Evolutionary conservation across 2,329 filamentous ascomycete species (phyloP).

Genomic region (Penicillium sp.): DNA sequence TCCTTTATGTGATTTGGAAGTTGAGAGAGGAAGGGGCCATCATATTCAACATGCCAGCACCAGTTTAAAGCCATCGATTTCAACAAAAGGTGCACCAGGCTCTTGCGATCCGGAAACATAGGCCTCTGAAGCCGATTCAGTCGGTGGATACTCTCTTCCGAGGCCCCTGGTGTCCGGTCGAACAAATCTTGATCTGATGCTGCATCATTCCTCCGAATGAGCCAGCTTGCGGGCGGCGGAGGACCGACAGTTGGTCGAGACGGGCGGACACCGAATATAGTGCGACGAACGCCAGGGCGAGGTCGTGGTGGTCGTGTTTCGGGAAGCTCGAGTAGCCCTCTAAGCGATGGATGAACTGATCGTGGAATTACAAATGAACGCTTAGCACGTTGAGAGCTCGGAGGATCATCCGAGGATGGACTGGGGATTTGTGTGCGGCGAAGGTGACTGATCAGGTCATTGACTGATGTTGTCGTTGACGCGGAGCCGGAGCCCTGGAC

Average conservation of each 20-base stretch:
- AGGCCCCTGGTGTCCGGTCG: constrained; percentile 9
- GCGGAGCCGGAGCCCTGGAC: constrained; percentile 19
- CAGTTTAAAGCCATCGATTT: constrained; percentile 56
- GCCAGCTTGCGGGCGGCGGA: constrained; percentile 47
- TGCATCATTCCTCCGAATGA: constrained; percentile 24
- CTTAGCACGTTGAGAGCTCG: constrained; percentile 9
- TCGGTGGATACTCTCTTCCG: constrained; percentile 27
- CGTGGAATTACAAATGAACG: constrained; percentile 27
- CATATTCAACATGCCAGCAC: constrained; percentile 55
- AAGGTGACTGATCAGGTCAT: constrained; percentile 47
- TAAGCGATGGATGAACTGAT: constrained; percentile 46
- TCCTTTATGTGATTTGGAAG: constrained; percentile 52
- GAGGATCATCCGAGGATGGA: constrained; percentile 19
- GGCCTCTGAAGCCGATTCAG: constrained; percentile 42
- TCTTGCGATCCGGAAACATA: constrained; percentile 37
- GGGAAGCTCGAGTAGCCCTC: constrained; percentile 45
- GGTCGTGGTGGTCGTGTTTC: constrained; percentile 43
- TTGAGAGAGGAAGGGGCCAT: constrained; percentile 52
- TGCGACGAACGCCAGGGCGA: constrained; percentile 32
- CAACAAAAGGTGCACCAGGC: constrained; percentile 51
- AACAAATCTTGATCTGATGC: background rate
- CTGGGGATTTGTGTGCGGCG: constrained; percentile 40
- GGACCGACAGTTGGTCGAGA: constrained; percentile 44
- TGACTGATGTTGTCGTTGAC: constrained; percentile 39
- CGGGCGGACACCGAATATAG: constrained; percentile 33